Evolutionary conservation across 2,329 filamentous ascomycete species (phyloP), one percentile per base, ranked within the genome.

Genomic region (Coleophoma cylindrospora): DNA sequence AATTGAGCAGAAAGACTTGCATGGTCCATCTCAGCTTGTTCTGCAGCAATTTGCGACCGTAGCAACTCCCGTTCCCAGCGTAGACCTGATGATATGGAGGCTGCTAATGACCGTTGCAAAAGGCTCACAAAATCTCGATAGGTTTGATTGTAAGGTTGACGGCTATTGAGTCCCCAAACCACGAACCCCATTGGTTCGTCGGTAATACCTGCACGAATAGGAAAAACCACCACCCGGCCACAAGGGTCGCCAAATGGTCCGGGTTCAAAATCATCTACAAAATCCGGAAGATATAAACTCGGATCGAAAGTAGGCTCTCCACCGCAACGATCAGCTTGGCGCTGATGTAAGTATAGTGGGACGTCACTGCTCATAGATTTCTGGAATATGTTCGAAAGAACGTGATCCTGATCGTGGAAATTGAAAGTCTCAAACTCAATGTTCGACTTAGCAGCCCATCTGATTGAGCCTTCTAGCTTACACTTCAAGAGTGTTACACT

Each of bases 271-370:
- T 27, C 27, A 27, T 27, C 27, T 2, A 27, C 6, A 27, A 8
- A 56, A 34, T 19, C 33, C 43, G 11, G 51, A 34, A n/a, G 52
- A 40, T 14, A 51, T 36, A 14, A 46, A 48, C 6, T 34, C 17
- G 9, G 27, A 27, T 27, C 27, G 7, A 27, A 27, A 27, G 9
- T 27, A 27, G 9, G 27, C 27, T 27, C 27, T 27, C 27, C 27
- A 27, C 27, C 27, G 7, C 3, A 7, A 3, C 9, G 27, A 10
- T 27, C 7, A 27, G 27, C 27, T 10, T 27, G 27, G 27, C 27
- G 27, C 27, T 7, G 27, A 27, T 27, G 27, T 27, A 27, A 27
- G 27, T 27, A 27, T 7, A 27, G 27, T 27, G 27, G 27, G 27
- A 27, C 27, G 7, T 27, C 7, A 27, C 27, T 27, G 27, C 27